These are phyloP conservation scores for Mortierella hygrophila DNA, from an alignment of 192 early-diverging fungal species.

Conservation along the genomic window DNA sequence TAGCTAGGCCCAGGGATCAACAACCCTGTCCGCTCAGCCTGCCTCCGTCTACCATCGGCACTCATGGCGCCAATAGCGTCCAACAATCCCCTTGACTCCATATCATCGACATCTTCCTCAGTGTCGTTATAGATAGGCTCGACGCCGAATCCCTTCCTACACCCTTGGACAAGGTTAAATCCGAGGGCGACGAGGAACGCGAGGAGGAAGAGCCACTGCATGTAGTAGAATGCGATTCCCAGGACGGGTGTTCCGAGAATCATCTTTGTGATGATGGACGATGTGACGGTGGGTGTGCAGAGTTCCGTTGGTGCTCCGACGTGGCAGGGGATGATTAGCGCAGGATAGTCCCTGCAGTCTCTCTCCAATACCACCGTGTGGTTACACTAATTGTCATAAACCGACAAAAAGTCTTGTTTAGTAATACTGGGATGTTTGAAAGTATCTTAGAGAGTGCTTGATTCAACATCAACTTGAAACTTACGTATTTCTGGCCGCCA, in stretches of 20 bases:
- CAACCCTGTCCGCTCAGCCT: slow-evolving; percentile 35
- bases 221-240: slow-evolving; percentile 66
- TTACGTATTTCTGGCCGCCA: slow-evolving; percentile 72
- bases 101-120: slow-evolving; percentile 59
- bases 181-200: slow-evolving; percentile 55
- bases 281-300: slow-evolving; percentile 70
- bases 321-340: slow-evolving; percentile 70
- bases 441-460: neutral
- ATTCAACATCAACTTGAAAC: neutral
- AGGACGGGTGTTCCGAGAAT: slow-evolving; percentile 65
- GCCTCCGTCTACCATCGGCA: slow-evolving; percentile 34
- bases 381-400: slow-evolving; percentile 59
- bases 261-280: slow-evolving; percentile 61
- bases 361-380: slow-evolving; percentile 54
- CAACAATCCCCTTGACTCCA: slow-evolving; percentile 36
- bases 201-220: slow-evolving; percentile 67
- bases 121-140: slow-evolving; percentile 48
- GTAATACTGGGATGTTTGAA: no score
- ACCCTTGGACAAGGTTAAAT: slow-evolving; percentile 54
- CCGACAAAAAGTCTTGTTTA: neutral
- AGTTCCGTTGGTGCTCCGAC: slow-evolving; percentile 64
- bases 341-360: slow-evolving; percentile 62
- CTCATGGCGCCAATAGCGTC: slow-evolving; percentile 35
- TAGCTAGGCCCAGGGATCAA: slow-evolving; percentile 44
- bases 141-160: slow-evolving; percentile 46